Base-by-base conservation (phyloP, 1,284 basidiomycete genomes). In the Cryptococcus deneoformans region DNA sequence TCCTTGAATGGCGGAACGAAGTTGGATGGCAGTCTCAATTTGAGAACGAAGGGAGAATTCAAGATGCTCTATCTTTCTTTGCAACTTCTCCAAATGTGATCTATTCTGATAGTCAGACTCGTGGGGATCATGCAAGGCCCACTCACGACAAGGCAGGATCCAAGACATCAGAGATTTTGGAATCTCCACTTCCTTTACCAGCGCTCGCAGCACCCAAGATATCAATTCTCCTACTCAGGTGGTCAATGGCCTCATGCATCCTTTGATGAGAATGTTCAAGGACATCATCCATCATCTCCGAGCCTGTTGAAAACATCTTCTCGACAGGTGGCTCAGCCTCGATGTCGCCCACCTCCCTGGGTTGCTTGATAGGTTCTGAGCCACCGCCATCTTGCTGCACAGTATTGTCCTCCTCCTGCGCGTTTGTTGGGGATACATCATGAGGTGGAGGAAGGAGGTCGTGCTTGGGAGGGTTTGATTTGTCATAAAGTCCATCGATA, bases 221-320 rank as follows among this genome's bases (percentile, higher is more conserved):
- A 55, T 76, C 72, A 8, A 77, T 63, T 24, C 68, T 59, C 24
- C 62, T 48, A 14, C 67, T 65, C 1, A 79, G 61, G 7, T 60
- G 65, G 7, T 67, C 66, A 29, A 79, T 73, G 11, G 71, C 67
- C 36, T 75, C 75, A 35, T 77, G 56, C 71, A 79, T 73, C 14
- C 76, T 62, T n/a, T 67, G 61, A 50, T 77, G 71, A 3, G 73
- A 73, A 57, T 77, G 74, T 29, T 63, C 62, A 5, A 79, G 65
- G 35, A 79, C 76, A 49, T 72, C 72, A 56, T 79, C 77, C 57
- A 79, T 66, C 20, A 78, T 69, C 43, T 68, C 67, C 43, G 67
- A 71, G 35, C 73, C 75, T 5, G 69, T 73, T 11, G 66, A 55
- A 57, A 66, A 68, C 7, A 46, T 50, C 36, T 43, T 40, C n/a